A percentile compares a stretch with the other conserved stretches of the same genome.
phyloP scores from a whole-genome alignment of 2,329 filamentous ascomycete species.

The Cytospora schulzeri region DNA sequence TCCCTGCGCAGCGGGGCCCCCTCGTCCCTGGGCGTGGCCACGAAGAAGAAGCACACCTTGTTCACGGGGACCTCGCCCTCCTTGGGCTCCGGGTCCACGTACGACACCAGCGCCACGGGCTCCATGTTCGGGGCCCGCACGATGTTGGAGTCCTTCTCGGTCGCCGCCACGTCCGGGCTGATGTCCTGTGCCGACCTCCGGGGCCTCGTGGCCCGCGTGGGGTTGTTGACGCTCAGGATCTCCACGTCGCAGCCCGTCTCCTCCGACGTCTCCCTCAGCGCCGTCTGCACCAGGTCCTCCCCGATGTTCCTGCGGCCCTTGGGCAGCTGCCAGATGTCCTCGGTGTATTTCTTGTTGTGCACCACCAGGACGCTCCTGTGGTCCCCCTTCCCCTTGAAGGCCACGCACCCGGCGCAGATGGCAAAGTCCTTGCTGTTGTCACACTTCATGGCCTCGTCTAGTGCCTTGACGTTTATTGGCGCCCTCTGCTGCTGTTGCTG shows the following conservation, averaged over 20 bases:
- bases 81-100: slow-evolving; percentile 39
- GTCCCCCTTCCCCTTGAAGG: slow-evolving; percentile 40
- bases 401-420: slow-evolving; percentile 51
- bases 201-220: slow-evolving; percentile 45
- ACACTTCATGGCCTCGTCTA: slow-evolving; percentile 41
- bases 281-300: slow-evolving; percentile 45
- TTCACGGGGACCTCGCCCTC: slow-evolving; percentile 35
- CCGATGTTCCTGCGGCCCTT: slow-evolving; percentile 53
- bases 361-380: slow-evolving; percentile 45
- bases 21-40: slow-evolving; percentile 38
- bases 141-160: neutral
- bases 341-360: slow-evolving; percentile 43
- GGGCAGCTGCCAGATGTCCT: slow-evolving; percentile 47
- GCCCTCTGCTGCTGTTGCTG: neutral
- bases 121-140: slow-evolving; percentile 37
- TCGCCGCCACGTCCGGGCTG: slow-evolving; percentile 4
- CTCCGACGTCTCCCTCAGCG: slow-evolving; percentile 50
- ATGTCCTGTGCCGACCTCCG: slow-evolving; percentile 11
- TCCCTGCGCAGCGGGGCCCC: slow-evolving; percentile 30
- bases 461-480: slow-evolving; percentile 34
- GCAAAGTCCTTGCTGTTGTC: slow-evolving; percentile 45
- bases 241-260: slow-evolving; percentile 48
- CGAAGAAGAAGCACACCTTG: slow-evolving; percentile 46
- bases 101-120: slow-evolving; percentile 40
- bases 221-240: slow-evolving; percentile 43